phyloP scores from a whole-genome alignment of 2,329 filamentous ascomycete species.

The Ceratocystis variospora region DNA sequence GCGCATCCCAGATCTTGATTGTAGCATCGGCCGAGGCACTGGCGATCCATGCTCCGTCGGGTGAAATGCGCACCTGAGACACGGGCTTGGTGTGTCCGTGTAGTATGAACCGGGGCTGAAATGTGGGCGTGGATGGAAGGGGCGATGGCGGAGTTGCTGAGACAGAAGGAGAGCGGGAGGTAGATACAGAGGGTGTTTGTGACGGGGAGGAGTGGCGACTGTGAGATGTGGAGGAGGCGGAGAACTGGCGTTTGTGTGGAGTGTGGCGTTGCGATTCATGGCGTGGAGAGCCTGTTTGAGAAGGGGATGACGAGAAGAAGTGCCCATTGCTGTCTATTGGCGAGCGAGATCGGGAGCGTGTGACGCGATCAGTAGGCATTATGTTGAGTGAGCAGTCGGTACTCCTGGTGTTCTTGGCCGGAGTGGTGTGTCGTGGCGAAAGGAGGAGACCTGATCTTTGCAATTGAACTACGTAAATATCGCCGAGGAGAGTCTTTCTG shows the following conservation, averaged over 20 bases:
- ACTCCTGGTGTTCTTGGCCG: constrained; percentile 25
- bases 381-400: not conserved
- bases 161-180: constrained; percentile 25
- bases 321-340: constrained; percentile 27
- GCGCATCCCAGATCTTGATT: constrained; percentile 78
- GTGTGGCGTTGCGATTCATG: constrained; percentile 21
- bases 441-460: not conserved
- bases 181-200: constrained; percentile 27
- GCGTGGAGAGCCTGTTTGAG: constrained; percentile 24
- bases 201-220: constrained; percentile 24
- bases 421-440: constrained; percentile 22
- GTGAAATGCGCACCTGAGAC: constrained; percentile 78
- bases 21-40: constrained; percentile 81
- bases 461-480: too few relatives aligned
- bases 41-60: constrained; percentile 78
- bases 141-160: constrained; percentile 33
- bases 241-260: constrained; percentile 25
- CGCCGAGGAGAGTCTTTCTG: too few relatives aligned
- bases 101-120: constrained; percentile 55
- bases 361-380: constrained; percentile 19
- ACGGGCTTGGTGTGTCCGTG: constrained; percentile 67
- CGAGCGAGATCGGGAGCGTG: constrained; percentile 26
- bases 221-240: constrained; percentile 25
- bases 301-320: constrained; percentile 28
- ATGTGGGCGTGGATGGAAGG: constrained; percentile 51